Evolutionary conservation across 768 basidiomycete genomes (phyloP).

Genomic region (Tylopilus intermedius): DNA sequence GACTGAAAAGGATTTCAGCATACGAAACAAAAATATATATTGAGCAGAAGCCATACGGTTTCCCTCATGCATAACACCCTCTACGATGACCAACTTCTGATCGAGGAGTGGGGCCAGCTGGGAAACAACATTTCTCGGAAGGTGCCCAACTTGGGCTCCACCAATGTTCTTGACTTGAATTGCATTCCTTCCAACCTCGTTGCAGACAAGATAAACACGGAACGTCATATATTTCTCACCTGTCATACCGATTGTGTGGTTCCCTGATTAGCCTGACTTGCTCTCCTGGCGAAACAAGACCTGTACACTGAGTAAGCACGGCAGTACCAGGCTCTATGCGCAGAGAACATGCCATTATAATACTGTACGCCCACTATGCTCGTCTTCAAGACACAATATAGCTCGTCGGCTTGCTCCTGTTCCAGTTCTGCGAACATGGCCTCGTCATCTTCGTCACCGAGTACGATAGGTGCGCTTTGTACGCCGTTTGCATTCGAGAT

Average conservation of each 20-base stretch:
- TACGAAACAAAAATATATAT: not conserved
- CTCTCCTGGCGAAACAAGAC: slow-evolving; percentile 75
- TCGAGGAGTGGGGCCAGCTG: slow-evolving; percentile 74
- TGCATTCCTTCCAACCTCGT: slow-evolving; percentile 49
- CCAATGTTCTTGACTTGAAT: slow-evolving; percentile 80
- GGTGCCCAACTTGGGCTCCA: slow-evolving; percentile 72
- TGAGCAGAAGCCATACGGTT: slow-evolving; percentile 43
- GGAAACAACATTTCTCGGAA: slow-evolving; percentile 54
- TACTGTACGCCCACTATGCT: slow-evolving; percentile 83
- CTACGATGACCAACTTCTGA: slow-evolving; percentile 53
- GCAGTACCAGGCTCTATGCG: not conserved
- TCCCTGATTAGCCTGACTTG: slow-evolving; percentile 66
- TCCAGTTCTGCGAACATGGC: slow-evolving; percentile 43
- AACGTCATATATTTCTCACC: slow-evolving; percentile 32
- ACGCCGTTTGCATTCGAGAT: slow-evolving; percentile 16
- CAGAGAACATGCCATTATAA: slow-evolving; percentile 50
- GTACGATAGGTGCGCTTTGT: not conserved
- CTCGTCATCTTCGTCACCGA: slow-evolving; percentile 41
- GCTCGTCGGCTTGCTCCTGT: slow-evolving; percentile 53
- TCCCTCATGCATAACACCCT: slow-evolving; percentile 64
- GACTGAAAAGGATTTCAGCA: slow-evolving; percentile 28
- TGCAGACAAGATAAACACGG: not conserved
- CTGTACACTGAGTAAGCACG: slow-evolving; percentile 33
- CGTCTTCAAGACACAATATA: slow-evolving; percentile 55
- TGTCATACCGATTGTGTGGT: slow-evolving; percentile 64